Percentiles rank a stretch among this genome's conserved stretches.
These are phyloP conservation scores for Trichosanthes truncata DNA, from an alignment of 306 rosid genomes.

Conservation along the genomic window DNA sequence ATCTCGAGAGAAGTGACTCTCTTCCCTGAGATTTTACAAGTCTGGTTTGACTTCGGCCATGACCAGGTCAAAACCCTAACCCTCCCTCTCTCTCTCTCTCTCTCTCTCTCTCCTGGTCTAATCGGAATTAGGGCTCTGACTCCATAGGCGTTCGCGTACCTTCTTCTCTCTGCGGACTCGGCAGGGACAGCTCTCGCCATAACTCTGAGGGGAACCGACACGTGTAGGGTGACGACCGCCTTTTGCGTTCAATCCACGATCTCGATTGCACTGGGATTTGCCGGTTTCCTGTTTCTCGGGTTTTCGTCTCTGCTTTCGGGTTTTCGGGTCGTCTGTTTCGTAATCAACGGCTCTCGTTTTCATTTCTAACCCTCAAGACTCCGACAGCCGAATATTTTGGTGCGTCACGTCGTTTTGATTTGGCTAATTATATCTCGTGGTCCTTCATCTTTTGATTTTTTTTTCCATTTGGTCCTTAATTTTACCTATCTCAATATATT, in stretches of 20 bases:
- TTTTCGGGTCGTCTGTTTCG: conserved; percentile 72
- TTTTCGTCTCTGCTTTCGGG: conserved; percentile 76
- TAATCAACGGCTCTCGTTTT: conserved; percentile 86
- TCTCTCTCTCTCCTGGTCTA: background rate
- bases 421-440: background rate
- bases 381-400: background rate
- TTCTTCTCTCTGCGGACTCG: conserved; percentile 71
- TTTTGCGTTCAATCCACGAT: conserved; percentile 77
- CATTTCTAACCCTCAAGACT: conserved; percentile 27
- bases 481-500: background rate
- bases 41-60: conserved; percentile 98
- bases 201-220: conserved; percentile 38
- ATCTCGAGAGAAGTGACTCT: conserved; percentile 71
- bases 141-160: conserved; percentile 77
- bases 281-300: conserved; percentile 74
- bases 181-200: conserved; percentile 76
- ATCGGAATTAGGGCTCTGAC: conserved; percentile 12
- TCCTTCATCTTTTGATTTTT: background rate
- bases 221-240: conserved; percentile 53
- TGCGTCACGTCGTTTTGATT: background rate
- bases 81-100: background rate
- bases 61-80: conserved; percentile 63
- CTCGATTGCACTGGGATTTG: conserved; percentile 61
- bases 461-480: background rate
- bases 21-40: conserved; percentile 77